Percentiles rank a stretch among this genome's conserved stretches.
phyloP scores from a whole-genome alignment of 805 yeast species.

The Yarrowia hollandica region DNA sequence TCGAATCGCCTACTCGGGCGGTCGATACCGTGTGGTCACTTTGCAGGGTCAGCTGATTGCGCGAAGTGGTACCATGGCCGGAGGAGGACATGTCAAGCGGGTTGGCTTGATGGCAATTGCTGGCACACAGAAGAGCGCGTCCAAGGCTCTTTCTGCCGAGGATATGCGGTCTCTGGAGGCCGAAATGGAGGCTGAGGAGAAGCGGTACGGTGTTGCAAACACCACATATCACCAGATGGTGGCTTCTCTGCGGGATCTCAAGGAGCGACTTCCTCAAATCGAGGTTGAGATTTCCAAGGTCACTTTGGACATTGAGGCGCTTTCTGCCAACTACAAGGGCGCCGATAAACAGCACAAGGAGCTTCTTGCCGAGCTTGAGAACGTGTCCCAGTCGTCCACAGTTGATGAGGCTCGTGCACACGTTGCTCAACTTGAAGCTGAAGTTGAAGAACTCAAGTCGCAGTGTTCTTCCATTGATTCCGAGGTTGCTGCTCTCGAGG shows the following conservation, averaged over 20 bases:
- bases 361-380: constrained; percentile 35
- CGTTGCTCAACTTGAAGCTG: constrained; percentile 43
- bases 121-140: constrained; percentile 40
- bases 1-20: constrained; percentile 78
- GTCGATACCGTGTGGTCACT: constrained; percentile 86
- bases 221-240: constrained; percentile 60
- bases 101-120: constrained; percentile 66
- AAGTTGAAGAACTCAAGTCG: constrained; percentile 49
- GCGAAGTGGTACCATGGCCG: constrained; percentile 92
- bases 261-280: constrained; percentile 68
- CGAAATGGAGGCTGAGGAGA: constrained; percentile 56
- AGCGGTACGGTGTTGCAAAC: constrained; percentile 47
- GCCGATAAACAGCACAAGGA: constrained; percentile 48
- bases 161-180: constrained; percentile 56
- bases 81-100: constrained; percentile 75
- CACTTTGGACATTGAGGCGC: constrained; percentile 63
- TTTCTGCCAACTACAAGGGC: constrained; percentile 54
- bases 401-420: constrained; percentile 44
- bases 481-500: constrained; percentile 63
- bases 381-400: constrained; percentile 37
- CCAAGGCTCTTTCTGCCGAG: constrained; percentile 51
- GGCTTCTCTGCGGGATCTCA: constrained; percentile 54
- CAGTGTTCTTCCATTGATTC: constrained; percentile 58
- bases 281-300: constrained; percentile 61
- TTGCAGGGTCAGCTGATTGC: constrained; percentile 90